Percentiles rank a stretch among this genome's conserved stretches.
phyloP scores from a whole-genome alignment of 2,329 filamentous ascomycete genomes.

The Calonectria honghensis region DNA sequence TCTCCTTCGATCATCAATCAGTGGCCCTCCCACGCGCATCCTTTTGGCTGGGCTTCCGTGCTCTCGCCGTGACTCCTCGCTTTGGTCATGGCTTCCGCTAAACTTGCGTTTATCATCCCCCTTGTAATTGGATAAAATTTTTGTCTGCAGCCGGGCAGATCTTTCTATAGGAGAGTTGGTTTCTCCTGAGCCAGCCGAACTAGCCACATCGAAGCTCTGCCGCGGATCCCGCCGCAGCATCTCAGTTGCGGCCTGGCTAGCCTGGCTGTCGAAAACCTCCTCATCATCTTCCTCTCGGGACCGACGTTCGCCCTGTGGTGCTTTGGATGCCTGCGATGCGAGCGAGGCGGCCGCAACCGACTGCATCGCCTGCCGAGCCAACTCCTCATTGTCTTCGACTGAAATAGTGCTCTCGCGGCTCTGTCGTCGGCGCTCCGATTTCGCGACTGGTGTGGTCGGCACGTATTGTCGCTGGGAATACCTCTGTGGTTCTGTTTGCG shows the following conservation, averaged over 20 bases:
- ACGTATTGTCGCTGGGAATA: constrained; percentile 63
- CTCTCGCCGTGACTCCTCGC: constrained; percentile 59
- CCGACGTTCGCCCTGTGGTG: constrained; percentile 55
- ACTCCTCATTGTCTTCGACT: constrained; percentile 76
- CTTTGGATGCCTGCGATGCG: constrained; percentile 51
- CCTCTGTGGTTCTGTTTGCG: constrained; percentile 75
- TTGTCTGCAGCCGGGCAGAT: constrained; percentile 70
- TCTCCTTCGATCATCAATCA: constrained; percentile 61
- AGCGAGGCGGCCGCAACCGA: constrained; percentile 69
- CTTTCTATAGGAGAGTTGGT: constrained; percentile 66
- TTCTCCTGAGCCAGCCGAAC: constrained; percentile 64
- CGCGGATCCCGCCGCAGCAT: constrained; percentile 79
- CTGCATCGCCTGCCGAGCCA: constrained; percentile 72
- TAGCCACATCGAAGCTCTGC: constrained; percentile 71
- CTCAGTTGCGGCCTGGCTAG: constrained; percentile 84
- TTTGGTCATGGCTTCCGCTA: constrained; percentile 56
- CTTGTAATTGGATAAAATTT: constrained; percentile 68
- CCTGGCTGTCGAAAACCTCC: constrained; percentile 82
- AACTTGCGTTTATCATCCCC: constrained; percentile 73
- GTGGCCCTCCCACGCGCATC: constrained; percentile 64
- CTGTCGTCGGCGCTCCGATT: constrained; percentile 72
- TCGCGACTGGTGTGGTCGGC: constrained; percentile 67
- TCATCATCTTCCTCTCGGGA: constrained; percentile 59
- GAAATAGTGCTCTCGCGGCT: constrained; percentile 93
- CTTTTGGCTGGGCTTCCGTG: constrained; percentile 72